Percentiles rank a stretch among this genome's conserved stretches.
Conservation (phyloP, 2,329 filamentous ascomycete species). For the Penicillium sp. region DNA sequence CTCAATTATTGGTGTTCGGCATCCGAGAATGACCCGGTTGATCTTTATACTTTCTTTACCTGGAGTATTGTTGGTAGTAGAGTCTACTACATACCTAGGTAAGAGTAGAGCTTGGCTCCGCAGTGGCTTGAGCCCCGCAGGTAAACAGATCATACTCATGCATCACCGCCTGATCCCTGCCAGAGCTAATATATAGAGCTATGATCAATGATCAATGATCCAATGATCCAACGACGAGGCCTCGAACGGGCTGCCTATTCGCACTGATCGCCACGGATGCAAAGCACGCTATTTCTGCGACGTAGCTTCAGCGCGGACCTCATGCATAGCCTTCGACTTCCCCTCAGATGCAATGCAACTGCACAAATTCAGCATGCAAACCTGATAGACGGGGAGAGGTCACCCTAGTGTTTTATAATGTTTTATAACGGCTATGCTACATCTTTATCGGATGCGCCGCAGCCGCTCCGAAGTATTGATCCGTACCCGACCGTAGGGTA, state of each 20-base stretch:
- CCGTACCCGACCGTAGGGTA: neutral
- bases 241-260: neutral
- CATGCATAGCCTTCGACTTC: constrained; percentile 6
- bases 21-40: neutral
- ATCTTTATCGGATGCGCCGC: constrained; percentile 24
- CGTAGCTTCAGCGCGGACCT: constrained; percentile 4
- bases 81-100: no score
- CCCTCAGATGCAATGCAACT: constrained; percentile 5
- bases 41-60: neutral
- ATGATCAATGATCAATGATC: neutral
- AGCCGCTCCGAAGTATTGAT: constrained; percentile 11
- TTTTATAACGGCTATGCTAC: constrained; percentile 21
- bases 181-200: neutral
- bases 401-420: neutral
- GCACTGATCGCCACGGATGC: constrained; percentile 6
- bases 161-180: neutral
- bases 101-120: constrained; percentile 5
- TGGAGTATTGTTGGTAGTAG: no score
- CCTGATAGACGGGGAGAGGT: neutral
- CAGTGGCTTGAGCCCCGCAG: constrained; percentile 22
- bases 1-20: neutral
- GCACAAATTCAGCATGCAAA: neutral
- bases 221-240: neutral
- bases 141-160: constrained; percentile 19
- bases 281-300: constrained; percentile 14